Base-by-base conservation (phyloP, 352 stramenopile species). In the Phytopythium delawarense region DNA sequence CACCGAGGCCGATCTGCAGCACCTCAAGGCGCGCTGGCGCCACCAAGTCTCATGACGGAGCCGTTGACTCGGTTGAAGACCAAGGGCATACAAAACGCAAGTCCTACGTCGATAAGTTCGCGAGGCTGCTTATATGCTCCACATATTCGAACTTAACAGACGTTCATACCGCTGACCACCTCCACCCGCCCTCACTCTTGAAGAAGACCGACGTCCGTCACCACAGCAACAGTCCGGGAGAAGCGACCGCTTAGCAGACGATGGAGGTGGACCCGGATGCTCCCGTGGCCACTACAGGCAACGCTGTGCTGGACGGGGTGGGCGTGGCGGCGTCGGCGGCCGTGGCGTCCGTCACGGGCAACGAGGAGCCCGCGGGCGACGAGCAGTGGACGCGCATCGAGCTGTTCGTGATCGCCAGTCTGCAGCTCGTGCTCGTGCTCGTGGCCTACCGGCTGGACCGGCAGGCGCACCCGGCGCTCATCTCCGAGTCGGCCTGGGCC, bases 361-460 rank as follows among this genome's bases (percentile, higher is more conserved):
- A 67, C 52, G 48, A 46, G 46, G 64, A 81, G 53, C 25, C 48
- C 15, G 66, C 63, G 9, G 25, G 35, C 13, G 65, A 59, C 46
- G 65, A 54, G 40, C 77, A 92, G 42, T 95, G 87, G 87, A 83
- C 71, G 23, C 78, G 83, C 34, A 71, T 89, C 32, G 83, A 91
- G 66, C 76, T 95, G 20, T 91, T 89, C 40, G 75, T 86, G 54
- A 92, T 91, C 58, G 87, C 87, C 11, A 89, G 77, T 61, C 74
- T 95, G 55, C 87, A 95, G 72, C 73, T 95, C 25, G 69, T 84
- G 56, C 72, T 95, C 60, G 84, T 95, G 63, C 72, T 93, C 35
- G 82, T 95, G 7, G 72, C 84, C 49, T 95, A 93, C 63, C 87
- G 87, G 6, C 65, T 95, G 40, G 87, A 93, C 59, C 79, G 84